Evolutionary conservation across 2,329 filamentous ascomycete species (phyloP), one percentile per base, ranked within the genome.

Genomic region (Fusarium musae): DNA sequence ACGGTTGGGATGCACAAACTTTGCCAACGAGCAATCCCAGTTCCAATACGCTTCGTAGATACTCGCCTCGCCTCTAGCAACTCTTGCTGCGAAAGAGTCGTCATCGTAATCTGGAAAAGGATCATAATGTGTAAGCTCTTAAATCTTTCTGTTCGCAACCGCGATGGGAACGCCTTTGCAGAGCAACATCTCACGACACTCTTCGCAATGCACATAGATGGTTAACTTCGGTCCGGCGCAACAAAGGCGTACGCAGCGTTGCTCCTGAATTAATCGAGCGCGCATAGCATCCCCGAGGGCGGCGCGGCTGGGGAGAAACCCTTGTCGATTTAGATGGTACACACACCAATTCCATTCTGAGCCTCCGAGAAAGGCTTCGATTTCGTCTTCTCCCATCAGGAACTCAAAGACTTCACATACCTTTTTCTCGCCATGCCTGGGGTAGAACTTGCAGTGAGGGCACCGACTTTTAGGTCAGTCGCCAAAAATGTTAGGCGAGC

Each of bases 391-490:
- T 5, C 49, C 34, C 34, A 72, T 37, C 16, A 54, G 23, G n/a
- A 15, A 47, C 21, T 42, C 46, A 13, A 69, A 72, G 23, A 26
- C 46, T 40, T 72, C 69, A 34, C 69, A 72, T 30, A 72, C n/a
- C 43, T 47, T 59, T 4, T 54, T 21, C 21, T 32, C 21, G 5
- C 40, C 19, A 13, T 40, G 59, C 6, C 10, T 21, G 15, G 69
- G 63, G 13, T 72, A 72, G 44, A 30, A 58, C 11, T 72, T n/a
- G 54, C 69, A 72, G 36, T 72, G 69, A 15, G 54, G 54, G 11
- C 69, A 72, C 19, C 44, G 46, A 36, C 36, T 15, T 16, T 50
- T 37, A 30, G 66, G 52, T 30, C 26, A 44, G 28, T 50, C 40
- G 32, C 37, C 37, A 15, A 46, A 36, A 17, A 36, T 47, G 5